Evolutionary conservation across 2,329 filamentous ascomycete species (phyloP).

Genomic region (Conoideocrella luteorostrata): DNA sequence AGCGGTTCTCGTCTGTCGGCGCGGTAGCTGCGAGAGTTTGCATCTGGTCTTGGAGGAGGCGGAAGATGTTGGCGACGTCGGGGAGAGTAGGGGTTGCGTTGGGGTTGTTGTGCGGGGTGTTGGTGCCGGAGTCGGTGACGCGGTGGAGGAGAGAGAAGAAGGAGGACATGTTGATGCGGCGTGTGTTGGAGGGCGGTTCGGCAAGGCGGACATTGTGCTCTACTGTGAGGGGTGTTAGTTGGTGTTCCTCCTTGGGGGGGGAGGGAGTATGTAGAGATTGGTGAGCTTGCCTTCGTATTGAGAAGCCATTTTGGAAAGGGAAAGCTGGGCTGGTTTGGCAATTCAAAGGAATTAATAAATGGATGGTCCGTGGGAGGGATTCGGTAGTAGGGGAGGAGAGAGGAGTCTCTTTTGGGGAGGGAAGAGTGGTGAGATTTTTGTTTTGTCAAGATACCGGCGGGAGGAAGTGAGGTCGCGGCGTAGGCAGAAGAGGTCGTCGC

Average conservation of each 20-base stretch:
- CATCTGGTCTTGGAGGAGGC: conserved; percentile 53
- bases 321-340: too few species aligned
- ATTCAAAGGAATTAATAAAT: too few species aligned
- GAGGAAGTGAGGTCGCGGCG: too few species aligned
- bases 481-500: conserved; percentile 1
- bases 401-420: too few species aligned
- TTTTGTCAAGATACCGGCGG: too few species aligned
- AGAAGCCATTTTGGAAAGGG: conserved; percentile 39
- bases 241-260: neutral
- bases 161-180: conserved; percentile 57
- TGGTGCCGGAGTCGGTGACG: conserved; percentile 33
- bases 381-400: too few species aligned
- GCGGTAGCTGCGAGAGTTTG: conserved; percentile 42
- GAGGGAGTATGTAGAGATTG: conserved; percentile 7
- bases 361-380: too few species aligned
- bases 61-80: conserved; percentile 51
- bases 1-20: conserved; percentile 41
- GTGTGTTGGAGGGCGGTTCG: conserved; percentile 33
- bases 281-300: conserved; percentile 51
- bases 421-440: too few species aligned
- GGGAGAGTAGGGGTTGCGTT: conserved; percentile 55
- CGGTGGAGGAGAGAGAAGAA: conserved; percentile 53
- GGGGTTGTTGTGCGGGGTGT: conserved; percentile 42
- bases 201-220: conserved; percentile 55
- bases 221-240: conserved; percentile 33